Base-by-base conservation (phyloP, 1,139 yeast genomes). In the Diutina ranongensis region DNA sequence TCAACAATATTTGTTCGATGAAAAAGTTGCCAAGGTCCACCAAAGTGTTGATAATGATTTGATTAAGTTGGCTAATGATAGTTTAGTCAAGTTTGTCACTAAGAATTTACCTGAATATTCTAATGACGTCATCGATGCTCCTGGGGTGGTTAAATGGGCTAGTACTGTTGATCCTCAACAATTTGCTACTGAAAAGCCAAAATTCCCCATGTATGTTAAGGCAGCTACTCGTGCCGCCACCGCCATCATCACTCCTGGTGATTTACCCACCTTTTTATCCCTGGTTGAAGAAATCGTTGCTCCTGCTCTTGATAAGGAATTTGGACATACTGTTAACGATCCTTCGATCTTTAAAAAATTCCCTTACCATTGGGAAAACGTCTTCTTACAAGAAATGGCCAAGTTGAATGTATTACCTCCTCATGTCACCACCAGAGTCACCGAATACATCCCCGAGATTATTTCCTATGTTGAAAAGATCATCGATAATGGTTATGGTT, bases 391-490 rank as follows among this genome's bases (percentile, higher is more conserved):
- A 47, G 98, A 92, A 57, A 94, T 92, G 99, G 71, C 71, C 10
- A 72, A 72, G 35, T 72, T 92, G 60, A 89, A 88, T 56, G 97
- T 92, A 12, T 68, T 85, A 46, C 83, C 94, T 7, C 84, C 97
- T 4, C 73, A 84, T 4, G 73, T 88, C 40, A 86, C 94, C 33
- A 92, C 98, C 3, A 78, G 99, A 55, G 99, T 92, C n/a, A 84
- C 96, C 2, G 98, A 92, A 62, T 94, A 87, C 58, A 81, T 92
- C 44, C 97, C 97, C 2, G 95, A 92, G 57, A 89, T 92, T 61
- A 76, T 89, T 45, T 74, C 65, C 19, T 92, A 80, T 62, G 95
- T 92, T 22, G 75, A 80, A 52, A 72, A 68, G 54, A 89, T 92
- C 57, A 76, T 89, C 44, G 60, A 58, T 3, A 84, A 84, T 54